Evolutionary conservation across 495 filamentous ascomycete species (phyloP), one percentile per base, ranked within the genome.

Genomic region (Aspergillus carlsbadensis): DNA sequence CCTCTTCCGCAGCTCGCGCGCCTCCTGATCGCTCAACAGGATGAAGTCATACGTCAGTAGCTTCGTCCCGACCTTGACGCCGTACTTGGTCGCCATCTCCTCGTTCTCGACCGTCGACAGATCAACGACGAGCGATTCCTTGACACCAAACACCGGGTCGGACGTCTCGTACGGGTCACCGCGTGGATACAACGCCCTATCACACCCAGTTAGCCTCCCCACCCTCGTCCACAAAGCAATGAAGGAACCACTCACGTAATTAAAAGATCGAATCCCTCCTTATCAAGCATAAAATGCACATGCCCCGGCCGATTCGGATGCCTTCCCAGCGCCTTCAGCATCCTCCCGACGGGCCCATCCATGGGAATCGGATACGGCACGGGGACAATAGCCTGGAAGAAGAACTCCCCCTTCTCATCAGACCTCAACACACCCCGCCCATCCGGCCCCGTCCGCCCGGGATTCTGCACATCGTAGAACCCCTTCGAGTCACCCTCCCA

Each of bases 131-230:
- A 94, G 73, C 31, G 82, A 85, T 65, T 87, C 74, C 65, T 95
- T 94, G 35, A 94, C 90, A 14, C 90, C 90, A 61, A 94, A 94
- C 6, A 94, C 90, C 1, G 89, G 85, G 62, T 95, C 90, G 0
- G 86, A 87, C 1, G 81, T 85, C 70, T 90, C 88, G 65, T 92
- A 93, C 1, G 85, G 86, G 58, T 91, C 87, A 8, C 81, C 84
- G 6, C 85, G 81, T 52, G 88, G 69, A 64, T 91, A 95, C 0
- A 95, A 75, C 0, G 90, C 87, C 5, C 80, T 85, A 44, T 8
- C 22, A 14, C 31, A 36, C 6, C 11, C 20, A 54, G 14, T 59
- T 44, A 26, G 46, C 45, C 33, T n/a, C n/a, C 45, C 20, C 41
- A 24, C 34, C 17, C 26, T 44, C 5, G 20, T 37, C 14, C 35